These are phyloP conservation scores for Diaporthe sp. DNA, from an alignment of 2,329 filamentous ascomycete species.

Conservation along the genomic window DNA sequence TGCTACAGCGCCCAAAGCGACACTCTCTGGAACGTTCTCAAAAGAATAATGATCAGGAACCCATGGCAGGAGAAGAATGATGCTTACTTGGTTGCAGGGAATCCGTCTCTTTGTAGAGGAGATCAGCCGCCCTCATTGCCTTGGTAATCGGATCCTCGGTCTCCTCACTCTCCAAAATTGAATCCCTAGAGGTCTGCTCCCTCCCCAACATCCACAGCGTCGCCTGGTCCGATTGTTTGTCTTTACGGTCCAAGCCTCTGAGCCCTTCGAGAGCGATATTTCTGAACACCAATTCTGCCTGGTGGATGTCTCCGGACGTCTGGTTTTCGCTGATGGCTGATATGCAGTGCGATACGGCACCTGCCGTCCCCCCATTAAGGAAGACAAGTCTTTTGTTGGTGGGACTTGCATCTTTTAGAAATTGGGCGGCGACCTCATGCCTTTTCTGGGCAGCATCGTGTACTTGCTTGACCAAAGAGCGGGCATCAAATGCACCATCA, in stretches of 20 bases:
- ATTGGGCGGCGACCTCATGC: constrained; percentile 61
- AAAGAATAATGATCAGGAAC: too few relatives aligned
- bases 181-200: constrained; percentile 37
- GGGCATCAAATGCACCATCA: constrained; percentile 50
- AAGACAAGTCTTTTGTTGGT: constrained; percentile 69
- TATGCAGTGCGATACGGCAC: constrained; percentile 68
- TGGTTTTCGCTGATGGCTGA: constrained; percentile 65
- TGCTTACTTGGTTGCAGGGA: constrained; percentile 66
- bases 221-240: constrained; percentile 30
- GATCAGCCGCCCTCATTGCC: constrained; percentile 71
- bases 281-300: constrained; percentile 65
- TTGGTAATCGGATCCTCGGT: constrained; percentile 62
- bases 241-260: constrained; percentile 32
- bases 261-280: constrained; percentile 62
- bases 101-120: constrained; percentile 67
- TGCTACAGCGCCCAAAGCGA: too few relatives aligned
- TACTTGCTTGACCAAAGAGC: constrained; percentile 59
- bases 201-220: constrained; percentile 30
- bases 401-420: constrained; percentile 60
- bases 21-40: too few relatives aligned
- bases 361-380: constrained; percentile 69
- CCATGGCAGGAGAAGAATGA: too few relatives aligned
- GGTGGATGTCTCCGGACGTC: constrained; percentile 61
- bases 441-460: constrained; percentile 64
- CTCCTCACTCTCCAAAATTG: constrained; percentile 38